Evolutionary conservation across 1,139 yeast species (phyloP).

Genomic region (Debaryomyces sp.): DNA sequence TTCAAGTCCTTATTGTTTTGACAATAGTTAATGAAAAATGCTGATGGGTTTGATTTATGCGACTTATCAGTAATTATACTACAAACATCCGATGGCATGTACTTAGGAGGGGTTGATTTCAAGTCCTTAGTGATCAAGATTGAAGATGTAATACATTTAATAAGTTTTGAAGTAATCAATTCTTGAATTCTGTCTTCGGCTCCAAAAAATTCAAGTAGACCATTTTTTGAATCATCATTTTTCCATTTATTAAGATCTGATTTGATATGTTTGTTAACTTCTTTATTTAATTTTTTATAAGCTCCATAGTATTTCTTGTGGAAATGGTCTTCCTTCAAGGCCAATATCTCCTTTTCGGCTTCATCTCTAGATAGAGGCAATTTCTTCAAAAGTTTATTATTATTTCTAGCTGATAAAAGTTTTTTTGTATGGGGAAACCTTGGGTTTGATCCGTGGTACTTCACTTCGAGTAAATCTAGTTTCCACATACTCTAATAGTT

Average conservation of each 20-base stretch:
- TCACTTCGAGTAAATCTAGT: slow-evolving; percentile 54
- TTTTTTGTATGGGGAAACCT: slow-evolving; percentile 57
- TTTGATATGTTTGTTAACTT: slow-evolving; percentile 32
- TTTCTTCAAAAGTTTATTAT: slow-evolving; percentile 44
- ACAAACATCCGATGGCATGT: slow-evolving; percentile 28
- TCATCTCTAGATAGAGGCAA: slow-evolving; percentile 42
- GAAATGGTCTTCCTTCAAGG: slow-evolving; percentile 48
- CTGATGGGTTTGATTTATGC: slow-evolving; percentile 43
- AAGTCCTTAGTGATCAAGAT: slow-evolving; percentile 30
- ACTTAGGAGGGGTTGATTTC: slow-evolving; percentile 35
- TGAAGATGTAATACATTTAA: slow-evolving; percentile 28
- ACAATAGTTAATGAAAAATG: slow-evolving; percentile 50
- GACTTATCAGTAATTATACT: slow-evolving; percentile 30
- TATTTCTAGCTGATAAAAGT: slow-evolving; percentile 50
- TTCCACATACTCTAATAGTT: slow-evolving; percentile 38
- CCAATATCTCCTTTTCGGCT: slow-evolving; percentile 46
- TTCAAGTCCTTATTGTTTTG: slow-evolving; percentile 44
- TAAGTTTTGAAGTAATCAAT: slow-evolving; percentile 37
- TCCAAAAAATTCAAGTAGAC: slow-evolving; percentile 22
- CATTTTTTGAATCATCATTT: slow-evolving; percentile 20
- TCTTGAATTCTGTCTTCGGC: slow-evolving; percentile 21
- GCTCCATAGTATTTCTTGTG: slow-evolving; percentile 55
- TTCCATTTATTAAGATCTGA: slow-evolving; percentile 23
- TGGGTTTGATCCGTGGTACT: slow-evolving; percentile 47
- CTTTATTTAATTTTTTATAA: slow-evolving; percentile 42